These are phyloP conservation scores for Annulohypoxylon bovei DNA, from an alignment of 495 filamentous ascomycete species.

Conservation along the genomic window DNA sequence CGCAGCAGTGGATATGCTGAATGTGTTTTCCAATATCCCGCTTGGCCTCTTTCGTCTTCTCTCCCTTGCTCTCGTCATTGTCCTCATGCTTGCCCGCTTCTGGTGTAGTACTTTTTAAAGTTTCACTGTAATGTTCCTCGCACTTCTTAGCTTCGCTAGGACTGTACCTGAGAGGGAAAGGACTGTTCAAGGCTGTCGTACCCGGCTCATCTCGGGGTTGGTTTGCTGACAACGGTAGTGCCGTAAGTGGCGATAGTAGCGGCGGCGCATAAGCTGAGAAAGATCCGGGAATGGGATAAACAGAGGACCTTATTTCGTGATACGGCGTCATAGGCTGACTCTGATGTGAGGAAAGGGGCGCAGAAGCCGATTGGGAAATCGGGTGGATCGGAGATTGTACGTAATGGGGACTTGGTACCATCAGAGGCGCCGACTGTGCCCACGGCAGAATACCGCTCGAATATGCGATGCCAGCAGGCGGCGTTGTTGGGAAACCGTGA, in stretches of 20 bases:
- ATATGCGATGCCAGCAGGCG: too few species aligned
- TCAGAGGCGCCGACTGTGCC: neutral
- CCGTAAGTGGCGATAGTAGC: neutral
- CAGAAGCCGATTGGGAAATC: neutral
- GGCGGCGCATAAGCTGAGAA: neutral
- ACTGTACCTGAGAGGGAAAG: slow-evolving; percentile 3
- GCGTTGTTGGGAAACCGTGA: neutral
- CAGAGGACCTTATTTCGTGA: neutral
- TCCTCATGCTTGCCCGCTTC: neutral
- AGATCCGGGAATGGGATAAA: neutral
- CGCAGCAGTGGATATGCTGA: slow-evolving; percentile 37
- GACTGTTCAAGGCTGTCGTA: neutral
- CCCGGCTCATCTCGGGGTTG: neutral
- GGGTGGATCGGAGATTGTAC: neutral
- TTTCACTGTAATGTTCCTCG: slow-evolving; percentile 28
- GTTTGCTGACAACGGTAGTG: neutral
- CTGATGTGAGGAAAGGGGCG: slow-evolving; percentile 5
- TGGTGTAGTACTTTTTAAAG: neutral
- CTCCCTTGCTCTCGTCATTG: neutral
- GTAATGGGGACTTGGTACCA: neutral
- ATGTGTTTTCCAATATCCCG: slow-evolving; percentile 27
- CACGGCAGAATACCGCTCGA: neutral
- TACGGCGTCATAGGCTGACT: neutral
- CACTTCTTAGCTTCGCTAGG: slow-evolving; percentile 22
- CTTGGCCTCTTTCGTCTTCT: neutral